Evolutionary conservation across 768 basidiomycete genomes (phyloP), one percentile per base, ranked within the genome.

Genomic region (Auriscalpium orientale): DNA sequence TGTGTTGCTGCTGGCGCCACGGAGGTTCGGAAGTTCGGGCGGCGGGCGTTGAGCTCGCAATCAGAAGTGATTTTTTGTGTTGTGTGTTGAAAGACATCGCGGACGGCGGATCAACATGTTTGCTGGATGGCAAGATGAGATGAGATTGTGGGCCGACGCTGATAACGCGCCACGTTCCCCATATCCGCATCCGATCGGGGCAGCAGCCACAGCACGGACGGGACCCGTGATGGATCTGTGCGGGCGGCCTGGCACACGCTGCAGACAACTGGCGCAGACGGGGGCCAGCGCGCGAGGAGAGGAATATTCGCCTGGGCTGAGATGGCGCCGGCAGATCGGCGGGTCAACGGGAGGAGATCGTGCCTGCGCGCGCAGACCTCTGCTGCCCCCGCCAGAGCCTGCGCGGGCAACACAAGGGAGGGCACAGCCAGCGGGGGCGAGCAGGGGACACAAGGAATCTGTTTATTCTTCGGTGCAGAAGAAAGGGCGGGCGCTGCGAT

Each of bases 301-400:
- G 52, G 52, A 20, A 53, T 40, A 53, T 43, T 36, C 13, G 35
- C 22, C 22, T 13, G 43, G 46, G 20, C 18, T 47, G n/a, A 59
- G 58, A 59, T 59, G 43, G 12, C 20, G 13, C 58, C 58, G 52
- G 12, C 11, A 58, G 58, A 59, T 59, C 38, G 58, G 58, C 58
- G 56, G 16, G 10, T 9, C 18, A 1, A 43, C 15, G 40, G 13
- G 40, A 18, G 40, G 40, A 43, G 40, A 43, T 43, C 22, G 28
- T 28, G 28, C 28, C 28, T 28, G 28, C 28, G 40, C 40, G 40
- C 40, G 9, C 15, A 43, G 15, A 43, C 18, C 40, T 4, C 15
- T 43, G 40, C 40, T 28, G 28, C n/a, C n/a, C n/a, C n/a, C n/a
- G n/a, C n/a, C n/a, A n/a, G n/a, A 16, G 38, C 38, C 38, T 9